Percentiles rank a stretch among this genome's conserved stretches.
Conservation (phyloP, 768 basidiomycete genomes). For the Xerocomus brunneocitrinus region DNA sequence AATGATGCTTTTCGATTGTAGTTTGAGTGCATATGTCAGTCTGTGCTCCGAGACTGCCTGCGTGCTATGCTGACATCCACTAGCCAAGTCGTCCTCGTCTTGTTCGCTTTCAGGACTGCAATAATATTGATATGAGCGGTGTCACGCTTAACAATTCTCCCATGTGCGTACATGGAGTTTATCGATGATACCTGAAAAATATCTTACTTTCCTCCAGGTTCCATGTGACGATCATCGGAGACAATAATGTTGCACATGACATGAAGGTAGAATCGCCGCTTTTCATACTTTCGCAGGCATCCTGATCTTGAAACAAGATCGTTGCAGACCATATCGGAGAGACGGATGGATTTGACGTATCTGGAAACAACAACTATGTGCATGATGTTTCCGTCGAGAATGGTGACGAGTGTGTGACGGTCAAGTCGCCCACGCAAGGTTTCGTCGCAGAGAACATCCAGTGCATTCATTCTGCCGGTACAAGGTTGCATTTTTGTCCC, state of each 20-base stretch:
- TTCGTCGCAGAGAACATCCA: constrained; percentile 11
- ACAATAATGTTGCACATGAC: constrained; percentile 7
- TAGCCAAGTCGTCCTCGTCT: constrained; percentile 6
- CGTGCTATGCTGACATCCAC: neutral
- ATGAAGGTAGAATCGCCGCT: constrained; percentile 3
- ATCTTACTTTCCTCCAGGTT: constrained; percentile 4
- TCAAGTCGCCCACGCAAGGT: constrained; percentile 29
- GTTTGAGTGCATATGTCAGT: constrained; percentile 2
- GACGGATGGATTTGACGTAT: constrained; percentile 14
- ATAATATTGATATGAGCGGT: constrained; percentile 8
- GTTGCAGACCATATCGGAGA: constrained; percentile 11
- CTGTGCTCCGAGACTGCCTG: neutral
- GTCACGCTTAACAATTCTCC: constrained; percentile 13
- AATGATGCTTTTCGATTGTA: neutral
- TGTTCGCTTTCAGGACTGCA: constrained; percentile 5
- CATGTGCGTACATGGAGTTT: neutral
- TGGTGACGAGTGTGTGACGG: constrained; percentile 31
- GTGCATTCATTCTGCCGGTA: constrained; percentile 10
- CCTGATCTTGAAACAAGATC: neutral
- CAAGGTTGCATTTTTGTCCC: neutral
- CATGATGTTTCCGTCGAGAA: constrained; percentile 34
- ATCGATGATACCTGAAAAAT: neutral
- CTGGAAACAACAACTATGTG: constrained; percentile 30
- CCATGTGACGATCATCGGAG: constrained; percentile 7
- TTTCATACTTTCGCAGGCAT: neutral